Base-by-base conservation (phyloP, 768 basidiomycete genomes). In the Mycena haematopus region DNA sequence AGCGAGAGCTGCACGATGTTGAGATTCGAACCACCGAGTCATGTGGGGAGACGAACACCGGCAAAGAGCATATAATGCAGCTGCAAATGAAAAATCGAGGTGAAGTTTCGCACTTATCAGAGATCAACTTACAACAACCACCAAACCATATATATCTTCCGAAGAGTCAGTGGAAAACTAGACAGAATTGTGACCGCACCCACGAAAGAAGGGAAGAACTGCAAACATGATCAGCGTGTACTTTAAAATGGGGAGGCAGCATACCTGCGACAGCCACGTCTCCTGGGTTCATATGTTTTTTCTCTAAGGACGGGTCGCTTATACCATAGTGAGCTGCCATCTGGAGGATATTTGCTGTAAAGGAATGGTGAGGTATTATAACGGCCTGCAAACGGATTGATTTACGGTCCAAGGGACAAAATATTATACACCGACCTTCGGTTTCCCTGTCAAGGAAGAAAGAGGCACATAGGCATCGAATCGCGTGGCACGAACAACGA, bases 151-250 rank as follows among this genome's bases (percentile, higher is more conserved):
- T 9, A 87, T 85, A 54, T 87, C 86, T 86, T 62, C 38, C 27
- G 35, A 57, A 53, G 50, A 11, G 22, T 46, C 33, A 44, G 33
- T 25, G 24, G 29, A 46, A 46, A 50, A 24, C 46, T 42, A 21
- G 29, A 24, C 52, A 52, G 25, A 25, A 44, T 13, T 19, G 22
- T 31, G 25, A 19, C 25, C 56, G 17, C n/a, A 78, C 82, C 60
- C 62, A 87, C 86, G 86, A 57, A 81, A 88, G 67, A 88, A 83
- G 1, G 86, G 86, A n/a, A 87, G 71, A 31, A 83, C 86, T 87
- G 52, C 1, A 36, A 14, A 33, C 31, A 29, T 3, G 24, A 11
- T 58, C 27, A 67, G 27, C 38, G 24, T 15, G 53, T 29, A 14
- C 29, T 44, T 27, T 15, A 44, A 24, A 5, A 46, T 10, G 17